These are phyloP conservation scores for Hemisphaericaspora xylanilytica DNA, from an alignment of 1,139 yeast species.

Conservation along the genomic window DNA sequence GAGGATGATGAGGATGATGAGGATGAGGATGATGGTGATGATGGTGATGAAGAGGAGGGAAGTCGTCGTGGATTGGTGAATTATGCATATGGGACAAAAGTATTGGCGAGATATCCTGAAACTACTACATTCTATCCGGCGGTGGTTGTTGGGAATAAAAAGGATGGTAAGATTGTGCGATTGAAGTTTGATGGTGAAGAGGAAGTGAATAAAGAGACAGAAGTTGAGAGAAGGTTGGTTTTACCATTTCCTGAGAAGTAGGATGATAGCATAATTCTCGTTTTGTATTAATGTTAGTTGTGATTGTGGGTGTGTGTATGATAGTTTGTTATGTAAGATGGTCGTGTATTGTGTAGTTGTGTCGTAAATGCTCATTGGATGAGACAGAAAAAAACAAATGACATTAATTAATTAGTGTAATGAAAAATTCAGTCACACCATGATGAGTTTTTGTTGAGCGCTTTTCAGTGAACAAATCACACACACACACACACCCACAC, in stretches of 20 bases:
- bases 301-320: too few relatives aligned
- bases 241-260: conserved; percentile 62
- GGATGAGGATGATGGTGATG: conserved; percentile 9
- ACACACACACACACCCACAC: too few relatives aligned
- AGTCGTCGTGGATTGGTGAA: conserved; percentile 36
- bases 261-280: too few relatives aligned
- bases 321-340: too few relatives aligned
- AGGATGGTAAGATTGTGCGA: conserved; percentile 69
- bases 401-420: too few relatives aligned
- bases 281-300: too few relatives aligned
- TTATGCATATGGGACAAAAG: conserved; percentile 76
- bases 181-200: conserved; percentile 95
- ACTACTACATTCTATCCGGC: conserved; percentile 97
- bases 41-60: conserved; percentile 18
- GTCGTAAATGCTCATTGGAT: too few relatives aligned
- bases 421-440: too few relatives aligned
- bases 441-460: too few relatives aligned
- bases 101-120: conserved; percentile 93
- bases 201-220: conserved; percentile 93
- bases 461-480: too few relatives aligned
- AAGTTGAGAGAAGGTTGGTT: conserved; percentile 81
- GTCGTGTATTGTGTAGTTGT: too few relatives aligned
- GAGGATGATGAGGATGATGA: conserved; percentile 19
- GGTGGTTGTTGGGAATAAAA: conserved; percentile 74
- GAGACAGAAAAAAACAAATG: too few relatives aligned